Evolutionary conservation across 441 rosid species (phyloP).

Genomic region (Macaranga tanarius): DNA sequence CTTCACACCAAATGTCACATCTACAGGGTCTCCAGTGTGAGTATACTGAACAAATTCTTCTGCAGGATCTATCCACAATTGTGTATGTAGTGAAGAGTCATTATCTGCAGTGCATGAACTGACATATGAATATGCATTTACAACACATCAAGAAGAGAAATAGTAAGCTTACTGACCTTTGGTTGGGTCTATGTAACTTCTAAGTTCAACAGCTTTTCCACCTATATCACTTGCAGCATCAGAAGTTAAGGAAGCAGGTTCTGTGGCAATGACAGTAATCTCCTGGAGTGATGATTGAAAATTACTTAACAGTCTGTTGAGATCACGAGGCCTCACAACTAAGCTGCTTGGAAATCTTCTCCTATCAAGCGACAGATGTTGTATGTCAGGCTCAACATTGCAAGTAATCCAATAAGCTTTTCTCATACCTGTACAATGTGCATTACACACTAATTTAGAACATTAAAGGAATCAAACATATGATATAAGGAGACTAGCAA

Average conservation of each 20-base stretch:
- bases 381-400: constrained; percentile 86
- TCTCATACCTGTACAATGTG: constrained; percentile 57
- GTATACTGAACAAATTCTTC: constrained; percentile 89
- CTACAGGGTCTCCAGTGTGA: constrained; percentile 74
- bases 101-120: constrained; percentile 50
- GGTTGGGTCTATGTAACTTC: constrained; percentile 84
- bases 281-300: constrained; percentile 97
- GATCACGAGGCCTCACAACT: constrained; percentile 75
- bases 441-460: not conserved
- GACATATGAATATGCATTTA: constrained; percentile 23
- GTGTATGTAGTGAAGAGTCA: constrained; percentile 74
- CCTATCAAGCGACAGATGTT: constrained; percentile 83
- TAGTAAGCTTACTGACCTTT: constrained; percentile 49
- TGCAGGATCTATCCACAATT: constrained; percentile 88
- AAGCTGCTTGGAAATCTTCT: constrained; percentile 66
- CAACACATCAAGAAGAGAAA: constrained; percentile 5
- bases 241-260: constrained; percentile 54
- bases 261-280: constrained; percentile 89
- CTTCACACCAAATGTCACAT: constrained; percentile 85
- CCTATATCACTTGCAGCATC: constrained; percentile 77
- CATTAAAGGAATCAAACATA: not conserved
- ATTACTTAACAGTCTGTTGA: constrained; percentile 76
- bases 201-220: constrained; percentile 89
- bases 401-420: constrained; percentile 86
- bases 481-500: not conserved